Evolutionary conservation across 2,329 filamentous ascomycete genomes (phyloP).

Genomic region (Triangularia verruculosa): DNA sequence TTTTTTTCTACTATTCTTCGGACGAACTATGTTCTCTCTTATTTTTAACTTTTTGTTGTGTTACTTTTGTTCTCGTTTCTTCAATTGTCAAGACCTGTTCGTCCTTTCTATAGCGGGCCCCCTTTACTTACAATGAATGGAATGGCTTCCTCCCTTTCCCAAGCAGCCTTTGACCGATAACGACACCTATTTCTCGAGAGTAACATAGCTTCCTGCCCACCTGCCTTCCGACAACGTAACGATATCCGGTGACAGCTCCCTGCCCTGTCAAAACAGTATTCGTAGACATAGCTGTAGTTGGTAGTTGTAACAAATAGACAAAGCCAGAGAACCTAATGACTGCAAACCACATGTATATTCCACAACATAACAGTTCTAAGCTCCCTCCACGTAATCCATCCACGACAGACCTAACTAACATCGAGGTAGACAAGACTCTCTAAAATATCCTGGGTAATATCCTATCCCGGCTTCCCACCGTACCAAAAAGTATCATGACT

Average conservation of each 20-base stretch:
- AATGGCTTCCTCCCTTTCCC: neutral
- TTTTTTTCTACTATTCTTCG: neutral
- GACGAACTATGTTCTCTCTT: neutral
- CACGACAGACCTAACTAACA: too few species aligned
- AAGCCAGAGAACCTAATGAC: too few species aligned
- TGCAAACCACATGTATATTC: too few species aligned
- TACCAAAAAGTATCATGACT: neutral
- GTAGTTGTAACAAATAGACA: neutral
- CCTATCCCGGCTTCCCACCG: neutral
- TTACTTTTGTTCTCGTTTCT: neutral
- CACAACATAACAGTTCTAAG: too few species aligned
- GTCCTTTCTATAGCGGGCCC: neutral
- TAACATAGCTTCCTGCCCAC: too few species aligned
- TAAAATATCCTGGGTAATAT: neutral
- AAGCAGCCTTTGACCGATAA: neutral
- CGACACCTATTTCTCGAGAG: neutral
- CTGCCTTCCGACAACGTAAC: too few species aligned
- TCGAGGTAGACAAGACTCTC: neutral
- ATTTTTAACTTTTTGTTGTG: neutral
- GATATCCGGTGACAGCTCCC: neutral
- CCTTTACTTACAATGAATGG: neutral
- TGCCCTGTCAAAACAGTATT: neutral
- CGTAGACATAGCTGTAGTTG: neutral
- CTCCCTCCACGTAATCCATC: too few species aligned
- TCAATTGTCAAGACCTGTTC: neutral